Base-by-base conservation (phyloP, 306 rosid species). In the Acacia acuminata region DNA sequence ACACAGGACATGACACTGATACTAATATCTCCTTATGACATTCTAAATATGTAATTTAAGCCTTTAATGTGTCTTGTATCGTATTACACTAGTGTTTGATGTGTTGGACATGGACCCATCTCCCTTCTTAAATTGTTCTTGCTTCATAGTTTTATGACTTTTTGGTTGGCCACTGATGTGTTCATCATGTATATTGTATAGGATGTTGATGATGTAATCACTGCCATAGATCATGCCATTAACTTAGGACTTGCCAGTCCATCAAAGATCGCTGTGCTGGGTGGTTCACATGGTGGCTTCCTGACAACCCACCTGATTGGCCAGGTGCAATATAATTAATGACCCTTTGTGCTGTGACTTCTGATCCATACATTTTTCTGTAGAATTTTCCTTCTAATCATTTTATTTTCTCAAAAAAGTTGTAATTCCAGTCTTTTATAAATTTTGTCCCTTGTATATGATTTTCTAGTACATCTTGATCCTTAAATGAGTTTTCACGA, bases 271-370 rank as follows among this genome's bases (percentile, higher is more conserved):
- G 87, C 94, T 9, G 92, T 94, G 60, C 88, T 92, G 60, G 99
- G 98, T 76, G 97, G 96, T 81, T 96, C 99, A 43, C 98, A 94
- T 84, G 98, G 99, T 77, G 99, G 99, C 81, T 96, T 94, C 91
- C 87, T 96, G 69, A 88, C 98, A 79, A 90, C 98, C 84, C 99
- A 96, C 91, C 90, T 96, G 92, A 96, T 96, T 85, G 98, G 99
- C 87, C 98, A 96, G 97, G 99, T 93, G 56, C 75, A 19, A 66
- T 66, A 34, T 30, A 53, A 81, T 76, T 64, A 53, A 81, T 78
- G 71, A 78, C 77, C 20, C 25, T 43, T 7, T 51, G 60, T 65
- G 53, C 47, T 53, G 19, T 38, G 34, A 75, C 36, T 84, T 83
- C 27, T 67, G 53, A 68, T 77, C 55, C 38, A 40, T 40, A 2